A percentile compares a stretch with the other conserved stretches of the same genome.
Conservation (phyloP, 2,329 filamentous ascomycete species). For the Nigrospora oryzae region DNA sequence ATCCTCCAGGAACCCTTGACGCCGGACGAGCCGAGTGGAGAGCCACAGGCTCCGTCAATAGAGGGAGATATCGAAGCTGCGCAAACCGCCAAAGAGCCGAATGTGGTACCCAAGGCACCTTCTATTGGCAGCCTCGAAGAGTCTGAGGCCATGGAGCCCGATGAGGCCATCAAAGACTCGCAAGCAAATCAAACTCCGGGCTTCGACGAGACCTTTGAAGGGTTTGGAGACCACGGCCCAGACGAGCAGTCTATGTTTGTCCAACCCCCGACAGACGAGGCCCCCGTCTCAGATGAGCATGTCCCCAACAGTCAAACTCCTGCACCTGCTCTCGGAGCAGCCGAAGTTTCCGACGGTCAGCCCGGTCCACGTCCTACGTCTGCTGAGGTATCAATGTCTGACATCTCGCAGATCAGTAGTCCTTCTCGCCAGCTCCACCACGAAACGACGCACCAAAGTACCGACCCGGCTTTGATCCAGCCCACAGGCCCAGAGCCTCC, state of each 20-base stretch:
- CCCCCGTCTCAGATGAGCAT: too few species aligned
- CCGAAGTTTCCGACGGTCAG: slow-evolving; percentile 9
- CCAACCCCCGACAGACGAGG: too few species aligned
- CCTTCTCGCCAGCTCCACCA: slow-evolving; percentile 17
- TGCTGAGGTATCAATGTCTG: slow-evolving; percentile 11
- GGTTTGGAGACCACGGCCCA: not conserved
- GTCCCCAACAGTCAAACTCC: too few species aligned
- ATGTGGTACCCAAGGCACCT: too few species aligned
- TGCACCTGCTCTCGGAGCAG: not conserved
- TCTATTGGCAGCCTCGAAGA: too few species aligned
- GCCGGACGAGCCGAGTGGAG: not conserved
- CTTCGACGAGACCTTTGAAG: slow-evolving; percentile 2
- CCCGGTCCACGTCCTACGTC: slow-evolving; percentile 10
- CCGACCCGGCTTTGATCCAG: too few species aligned
- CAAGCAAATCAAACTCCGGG: too few species aligned
- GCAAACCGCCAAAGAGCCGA: not conserved
- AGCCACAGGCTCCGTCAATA: not conserved
- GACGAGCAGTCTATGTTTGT: too few species aligned
- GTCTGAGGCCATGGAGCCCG: too few species aligned
- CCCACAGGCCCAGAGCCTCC: too few species aligned
- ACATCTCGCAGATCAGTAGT: slow-evolving; percentile 17
- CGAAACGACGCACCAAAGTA: slow-evolving; percentile 11
- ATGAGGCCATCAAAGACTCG: too few species aligned
- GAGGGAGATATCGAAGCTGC: not conserved
- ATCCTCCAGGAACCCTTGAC: slow-evolving; percentile 42